phyloP scores from a whole-genome alignment of 306 rosid genomes.

The Albizia julibrissin region DNA sequence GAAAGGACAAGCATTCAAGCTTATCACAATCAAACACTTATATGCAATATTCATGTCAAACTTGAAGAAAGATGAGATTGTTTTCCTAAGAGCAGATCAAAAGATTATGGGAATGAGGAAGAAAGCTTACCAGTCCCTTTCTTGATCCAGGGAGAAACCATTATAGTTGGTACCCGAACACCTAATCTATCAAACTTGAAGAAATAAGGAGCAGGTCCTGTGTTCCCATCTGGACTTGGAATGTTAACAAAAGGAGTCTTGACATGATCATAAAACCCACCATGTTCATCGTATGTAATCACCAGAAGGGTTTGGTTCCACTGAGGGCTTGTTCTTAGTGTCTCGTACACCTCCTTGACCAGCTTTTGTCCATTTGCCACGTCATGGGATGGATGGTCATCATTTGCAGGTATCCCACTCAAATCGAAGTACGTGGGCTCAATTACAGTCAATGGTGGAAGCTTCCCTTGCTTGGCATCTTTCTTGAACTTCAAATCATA shows the following conservation, averaged over 20 bases:
- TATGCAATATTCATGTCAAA: no score
- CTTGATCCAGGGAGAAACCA: conserved; percentile 99
- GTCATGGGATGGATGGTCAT: conserved; percentile 99
- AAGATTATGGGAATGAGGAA: neutral
- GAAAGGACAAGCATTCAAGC: no score
- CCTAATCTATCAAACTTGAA: conserved; percentile 97
- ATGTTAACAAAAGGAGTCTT: conserved; percentile 80
- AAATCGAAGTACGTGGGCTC: conserved; percentile 94
- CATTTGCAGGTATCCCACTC: conserved; percentile 73
- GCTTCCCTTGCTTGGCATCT: conserved; percentile 82
- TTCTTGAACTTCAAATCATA: conserved; percentile 74
- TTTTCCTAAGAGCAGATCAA: neutral
- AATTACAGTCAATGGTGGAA: conserved; percentile 83
- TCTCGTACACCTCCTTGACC: conserved; percentile 91
- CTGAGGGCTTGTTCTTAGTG: conserved; percentile 87
- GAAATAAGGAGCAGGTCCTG: conserved; percentile 96
- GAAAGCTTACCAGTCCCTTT: conserved; percentile 80
- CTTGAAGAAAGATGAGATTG: neutral
- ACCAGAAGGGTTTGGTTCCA: conserved; percentile 92
- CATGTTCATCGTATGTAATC: conserved; percentile 95
- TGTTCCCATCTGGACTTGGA: conserved; percentile 95
- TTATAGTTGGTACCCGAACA: conserved; percentile 94
- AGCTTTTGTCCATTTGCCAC: conserved; percentile 96
- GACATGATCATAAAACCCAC: conserved; percentile 94
- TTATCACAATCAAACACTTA: no score